phyloP scores from a whole-genome alignment of 2,329 filamentous ascomycete genomes.

The Coleophoma cylindrospora region DNA sequence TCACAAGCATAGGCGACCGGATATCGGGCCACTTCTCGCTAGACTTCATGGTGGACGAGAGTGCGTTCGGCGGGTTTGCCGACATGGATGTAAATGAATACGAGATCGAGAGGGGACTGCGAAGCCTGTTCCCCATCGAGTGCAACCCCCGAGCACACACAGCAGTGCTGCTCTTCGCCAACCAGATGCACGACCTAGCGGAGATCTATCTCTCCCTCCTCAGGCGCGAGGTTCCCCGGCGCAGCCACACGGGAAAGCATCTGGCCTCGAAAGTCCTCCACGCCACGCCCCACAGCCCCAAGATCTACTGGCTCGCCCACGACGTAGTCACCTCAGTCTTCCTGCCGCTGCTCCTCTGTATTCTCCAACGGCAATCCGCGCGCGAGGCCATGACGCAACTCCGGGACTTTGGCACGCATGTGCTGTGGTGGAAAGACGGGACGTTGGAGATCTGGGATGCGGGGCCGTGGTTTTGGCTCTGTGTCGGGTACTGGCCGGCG shows the following conservation, averaged over 20 bases:
- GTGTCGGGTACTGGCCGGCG: constrained; percentile 50
- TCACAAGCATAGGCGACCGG: constrained; percentile 37
- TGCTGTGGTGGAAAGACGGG: constrained; percentile 48
- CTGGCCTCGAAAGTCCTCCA: no score
- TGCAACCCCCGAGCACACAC: constrained; percentile 69
- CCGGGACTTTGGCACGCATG: constrained; percentile 28
- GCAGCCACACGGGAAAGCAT: constrained; percentile 1
- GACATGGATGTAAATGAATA: constrained; percentile 1
- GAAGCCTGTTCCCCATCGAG: constrained; percentile 60
- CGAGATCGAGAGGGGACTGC: constrained; percentile 14
- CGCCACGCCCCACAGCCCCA: constrained; percentile 18
- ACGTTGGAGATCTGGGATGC: constrained; percentile 50
- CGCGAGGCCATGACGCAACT: constrained; percentile 15
- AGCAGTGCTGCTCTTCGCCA: constrained; percentile 55
- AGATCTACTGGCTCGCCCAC: constrained; percentile 61
- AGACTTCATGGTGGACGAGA: constrained; percentile 59
- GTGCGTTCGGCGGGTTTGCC: constrained; percentile 9
- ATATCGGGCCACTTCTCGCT: constrained; percentile 70
- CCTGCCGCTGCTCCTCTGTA: constrained; percentile 33
- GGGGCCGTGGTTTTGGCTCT: constrained; percentile 50
- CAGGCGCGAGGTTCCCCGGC: neutral
- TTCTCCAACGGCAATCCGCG: constrained; percentile 20
- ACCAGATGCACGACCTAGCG: constrained; percentile 35
- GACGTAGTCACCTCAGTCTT: constrained; percentile 52
- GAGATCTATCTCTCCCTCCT: constrained; percentile 47